Evolutionary conservation across 2,329 filamentous ascomycete species (phyloP).

Genomic region (Ascochyta koolunga): DNA sequence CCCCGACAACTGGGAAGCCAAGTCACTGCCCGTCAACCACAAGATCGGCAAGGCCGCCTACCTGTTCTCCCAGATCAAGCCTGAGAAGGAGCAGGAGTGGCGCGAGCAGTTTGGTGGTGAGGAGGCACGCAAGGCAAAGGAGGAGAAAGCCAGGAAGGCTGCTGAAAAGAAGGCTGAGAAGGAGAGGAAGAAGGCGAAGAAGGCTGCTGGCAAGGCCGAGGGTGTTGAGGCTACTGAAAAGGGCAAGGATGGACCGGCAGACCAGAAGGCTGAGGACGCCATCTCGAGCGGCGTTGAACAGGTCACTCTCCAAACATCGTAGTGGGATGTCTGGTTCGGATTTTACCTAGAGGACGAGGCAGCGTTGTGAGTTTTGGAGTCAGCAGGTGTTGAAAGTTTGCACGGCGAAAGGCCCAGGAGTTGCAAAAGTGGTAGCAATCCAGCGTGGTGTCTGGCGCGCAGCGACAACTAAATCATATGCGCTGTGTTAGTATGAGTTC

Average conservation of each 20-base stretch:
- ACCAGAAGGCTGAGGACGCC: conserved; percentile 51
- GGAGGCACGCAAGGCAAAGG: conserved; percentile 70
- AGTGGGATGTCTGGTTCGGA: conserved; percentile 7
- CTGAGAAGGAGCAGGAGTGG: conserved; percentile 84
- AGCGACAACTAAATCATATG: not conserved
- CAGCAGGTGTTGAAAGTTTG: not conserved
- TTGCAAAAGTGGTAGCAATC: not conserved
- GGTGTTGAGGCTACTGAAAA: conserved; percentile 81
- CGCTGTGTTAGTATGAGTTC: conserved; percentile 9
- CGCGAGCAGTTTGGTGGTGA: conserved; percentile 74
- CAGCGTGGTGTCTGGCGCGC: not conserved
- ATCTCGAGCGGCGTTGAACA: conserved; percentile 54
- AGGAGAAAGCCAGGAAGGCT: conserved; percentile 68
- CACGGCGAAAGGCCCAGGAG: not conserved
- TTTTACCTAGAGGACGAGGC: not conserved
- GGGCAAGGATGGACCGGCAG: conserved; percentile 58
- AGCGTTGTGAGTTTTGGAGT: not conserved
- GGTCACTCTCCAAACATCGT: conserved; percentile 52
- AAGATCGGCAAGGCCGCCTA: conserved; percentile 80
- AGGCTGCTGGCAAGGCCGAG: conserved; percentile 70
- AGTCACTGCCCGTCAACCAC: conserved; percentile 66
- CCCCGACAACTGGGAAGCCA: conserved; percentile 54
- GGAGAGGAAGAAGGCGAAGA: conserved; percentile 64
- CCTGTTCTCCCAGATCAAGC: conserved; percentile 82
- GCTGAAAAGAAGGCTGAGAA: conserved; percentile 68